Conservation (phyloP, 768 basidiomycete species). For the Podaxis mareebaensis region DNA sequence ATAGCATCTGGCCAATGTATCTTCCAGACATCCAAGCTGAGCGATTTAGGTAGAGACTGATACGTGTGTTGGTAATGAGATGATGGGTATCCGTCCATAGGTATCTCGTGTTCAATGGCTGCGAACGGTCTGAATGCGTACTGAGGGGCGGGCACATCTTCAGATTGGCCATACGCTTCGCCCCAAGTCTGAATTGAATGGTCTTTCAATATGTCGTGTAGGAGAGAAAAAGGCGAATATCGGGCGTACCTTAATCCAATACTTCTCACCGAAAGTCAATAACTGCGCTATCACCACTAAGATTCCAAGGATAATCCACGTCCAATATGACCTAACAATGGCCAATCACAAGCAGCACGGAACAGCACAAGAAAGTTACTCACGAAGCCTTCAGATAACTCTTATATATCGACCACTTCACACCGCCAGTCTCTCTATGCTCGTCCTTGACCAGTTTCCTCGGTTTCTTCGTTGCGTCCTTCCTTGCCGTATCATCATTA, state of each 20-base stretch:
- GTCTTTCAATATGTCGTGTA: not conserved
- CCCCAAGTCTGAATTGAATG: conserved; percentile 56
- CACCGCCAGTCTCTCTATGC: conserved; percentile 76
- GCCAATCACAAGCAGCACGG: not conserved
- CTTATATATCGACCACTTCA: conserved; percentile 75
- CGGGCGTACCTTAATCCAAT: conserved; percentile 71
- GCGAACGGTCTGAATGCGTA: conserved; percentile 36
- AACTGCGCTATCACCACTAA: conserved; percentile 54
- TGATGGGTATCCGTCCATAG: conserved; percentile 33
- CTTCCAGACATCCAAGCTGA: not conserved
- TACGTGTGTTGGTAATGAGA: conserved; percentile 26
- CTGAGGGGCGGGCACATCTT: conserved; percentile 10
- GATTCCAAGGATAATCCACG: conserved; percentile 54
- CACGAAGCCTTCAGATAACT: conserved; percentile 74
- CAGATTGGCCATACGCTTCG: conserved; percentile 47
- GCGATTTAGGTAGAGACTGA: not conserved
- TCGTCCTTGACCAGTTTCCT: conserved; percentile 80
- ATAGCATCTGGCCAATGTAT: conserved; percentile 48
- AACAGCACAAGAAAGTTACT: conserved; percentile 24
- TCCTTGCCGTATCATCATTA: conserved; percentile 21
- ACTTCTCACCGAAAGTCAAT: conserved; percentile 57
- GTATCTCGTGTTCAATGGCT: conserved; percentile 37
- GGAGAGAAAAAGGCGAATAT: not conserved
- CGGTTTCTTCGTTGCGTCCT: conserved; percentile 55
- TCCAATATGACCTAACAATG: conserved; percentile 58